Base-by-base conservation (phyloP, 306 rosid species). In the Quercus aquifolioides region DNA sequence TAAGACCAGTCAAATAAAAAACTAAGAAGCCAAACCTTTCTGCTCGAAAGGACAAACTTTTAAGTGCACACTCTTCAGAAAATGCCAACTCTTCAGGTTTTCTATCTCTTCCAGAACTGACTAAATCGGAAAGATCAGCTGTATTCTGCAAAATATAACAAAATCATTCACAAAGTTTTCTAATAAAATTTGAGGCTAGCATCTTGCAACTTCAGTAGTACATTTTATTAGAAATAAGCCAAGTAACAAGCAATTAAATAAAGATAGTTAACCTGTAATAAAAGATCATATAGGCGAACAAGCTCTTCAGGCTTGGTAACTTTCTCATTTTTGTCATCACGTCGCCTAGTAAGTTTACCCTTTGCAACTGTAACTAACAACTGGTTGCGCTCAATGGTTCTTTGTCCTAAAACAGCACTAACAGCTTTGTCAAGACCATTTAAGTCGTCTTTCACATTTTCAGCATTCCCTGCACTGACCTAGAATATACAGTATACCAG, bases 281-380 rank as follows among this genome's bases (percentile, higher is more conserved):
- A 77, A 77, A 92, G 98, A 89, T 95, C 99, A 74, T 89, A 92
- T 18, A 95, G 79, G 78, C 97, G 97, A 81, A 95, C 99, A 75
- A 95, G 99, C 85, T 95, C 99, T 90, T 95, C 99, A n/a, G 99
- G 99, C 84, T 90, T 95, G 46, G 98, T 95, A 77, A 86, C 91
- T 92, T 89, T 95, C 84, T 95, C 99, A 54, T 89, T 93, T 89
- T 92, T 95, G 65, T 91, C 99, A 67, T 87, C 94, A 33, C 84
- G 90, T 19, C 86, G 97, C 86, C 81, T 90, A 41, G 88, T 79
- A 63, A 95, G 96, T 88, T 95, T 92, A 81, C 98, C 85, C 79
- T 91, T 95, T 20, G 98, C 98, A 81, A 89, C 85, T 80, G 86
- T 90, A 75, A 95, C 97, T 89, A 95, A 80, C 76, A 95, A 82